Percentiles rank a stretch among this genome's conserved stretches.
These are phyloP conservation scores for Acrocalymma vagum DNA, from an alignment of 2,329 filamentous ascomycete genomes.

Conservation along the genomic window DNA sequence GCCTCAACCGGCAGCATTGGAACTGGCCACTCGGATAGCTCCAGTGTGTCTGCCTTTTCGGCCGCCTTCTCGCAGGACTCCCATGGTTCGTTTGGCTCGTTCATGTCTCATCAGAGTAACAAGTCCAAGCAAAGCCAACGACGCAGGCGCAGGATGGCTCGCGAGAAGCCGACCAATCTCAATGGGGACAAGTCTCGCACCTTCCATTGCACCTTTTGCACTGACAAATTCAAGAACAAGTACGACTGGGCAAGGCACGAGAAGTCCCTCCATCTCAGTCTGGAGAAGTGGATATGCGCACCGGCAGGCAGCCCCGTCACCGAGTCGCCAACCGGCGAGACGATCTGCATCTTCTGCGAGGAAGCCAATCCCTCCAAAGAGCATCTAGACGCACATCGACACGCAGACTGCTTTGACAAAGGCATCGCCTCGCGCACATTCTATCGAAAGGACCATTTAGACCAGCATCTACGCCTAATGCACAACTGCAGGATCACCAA, in stretches of 20 bases:
- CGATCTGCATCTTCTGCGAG: conserved; percentile 31
- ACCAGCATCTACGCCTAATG: conserved; percentile 35
- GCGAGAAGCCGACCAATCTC: background rate
- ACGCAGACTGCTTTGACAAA: conserved; percentile 28
- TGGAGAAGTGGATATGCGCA: conserved; percentile 36
- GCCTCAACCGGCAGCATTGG: no score
- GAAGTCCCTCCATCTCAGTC: conserved; percentile 35
- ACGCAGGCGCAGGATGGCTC: background rate
- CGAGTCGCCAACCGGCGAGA: conserved; percentile 18
- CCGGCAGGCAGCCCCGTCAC: conserved; percentile 20
- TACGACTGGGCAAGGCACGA: conserved; percentile 41
- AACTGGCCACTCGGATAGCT: no score
- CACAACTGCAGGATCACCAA: no score
- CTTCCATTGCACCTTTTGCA: conserved; percentile 41
- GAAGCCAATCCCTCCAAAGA: conserved; percentile 14
- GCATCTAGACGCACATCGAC: conserved; percentile 30
- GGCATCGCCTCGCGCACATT: conserved; percentile 34
- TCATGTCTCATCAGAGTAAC: no score
- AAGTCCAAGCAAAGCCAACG: no score
- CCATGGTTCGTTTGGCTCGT: no score
- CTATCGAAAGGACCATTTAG: conserved; percentile 37
- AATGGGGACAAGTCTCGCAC: no score
- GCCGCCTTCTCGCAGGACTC: no score
- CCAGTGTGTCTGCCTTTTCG: no score
- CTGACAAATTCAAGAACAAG: conserved; percentile 39